Conservation (phyloP, 2,329 filamentous ascomycete species). For the Endoconidiophora polonica region DNA sequence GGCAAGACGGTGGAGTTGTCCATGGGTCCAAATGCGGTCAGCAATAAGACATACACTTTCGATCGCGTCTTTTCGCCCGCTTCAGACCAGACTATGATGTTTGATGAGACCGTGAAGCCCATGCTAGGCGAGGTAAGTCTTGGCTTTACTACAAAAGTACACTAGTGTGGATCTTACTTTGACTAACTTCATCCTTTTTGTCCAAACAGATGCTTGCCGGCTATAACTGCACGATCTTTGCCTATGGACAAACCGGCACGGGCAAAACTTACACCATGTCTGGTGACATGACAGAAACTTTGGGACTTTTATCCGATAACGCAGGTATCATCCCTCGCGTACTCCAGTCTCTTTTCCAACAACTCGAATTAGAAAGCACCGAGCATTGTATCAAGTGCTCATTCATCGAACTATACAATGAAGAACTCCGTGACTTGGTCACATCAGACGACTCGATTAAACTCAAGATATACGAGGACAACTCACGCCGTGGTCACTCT, state of each 20-base stretch:
- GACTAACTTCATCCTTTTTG: background rate
- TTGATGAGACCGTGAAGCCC: constrained; percentile 86
- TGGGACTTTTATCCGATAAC: constrained; percentile 73
- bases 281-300: constrained; percentile 78
- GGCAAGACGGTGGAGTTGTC: constrained; percentile 70
- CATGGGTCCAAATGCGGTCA: constrained; percentile 83
- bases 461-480: constrained; percentile 90
- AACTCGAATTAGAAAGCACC: constrained; percentile 58
- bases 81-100: constrained; percentile 84
- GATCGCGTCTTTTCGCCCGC: constrained; percentile 94
- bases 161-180: background rate
- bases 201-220: constrained; percentile 62
- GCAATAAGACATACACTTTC: constrained; percentile 92
- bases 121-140: constrained; percentile 70
- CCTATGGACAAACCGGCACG: constrained; percentile 93
- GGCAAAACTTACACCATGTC: constrained; percentile 99
- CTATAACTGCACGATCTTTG: constrained; percentile 97
- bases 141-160: background rate
- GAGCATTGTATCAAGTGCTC: constrained; percentile 94
- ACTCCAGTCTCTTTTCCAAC: constrained; percentile 70
- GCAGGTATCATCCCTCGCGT: constrained; percentile 93
- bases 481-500: constrained; percentile 65
- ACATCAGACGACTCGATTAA: constrained; percentile 67
- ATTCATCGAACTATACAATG: constrained; percentile 97
- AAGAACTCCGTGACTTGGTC: constrained; percentile 82